Evolutionary conservation across 2,329 filamentous ascomycete species (phyloP).

Genomic region (Neonectria hederae): DNA sequence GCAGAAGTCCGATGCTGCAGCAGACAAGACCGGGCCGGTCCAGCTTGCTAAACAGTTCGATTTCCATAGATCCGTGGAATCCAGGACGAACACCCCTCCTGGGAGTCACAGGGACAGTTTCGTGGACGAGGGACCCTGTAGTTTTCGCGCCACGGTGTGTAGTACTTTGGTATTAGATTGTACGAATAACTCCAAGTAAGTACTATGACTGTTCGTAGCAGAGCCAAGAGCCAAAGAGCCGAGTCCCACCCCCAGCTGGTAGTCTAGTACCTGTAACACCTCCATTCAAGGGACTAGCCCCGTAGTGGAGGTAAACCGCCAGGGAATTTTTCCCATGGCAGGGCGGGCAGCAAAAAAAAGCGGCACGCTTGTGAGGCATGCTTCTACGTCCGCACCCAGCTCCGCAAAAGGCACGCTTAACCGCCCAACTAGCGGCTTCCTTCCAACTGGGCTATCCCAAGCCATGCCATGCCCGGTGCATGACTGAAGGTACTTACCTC

Average conservation of each 20-base stretch:
- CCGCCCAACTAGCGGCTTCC: slow-evolving; percentile 21
- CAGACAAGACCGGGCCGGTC: slow-evolving; percentile 38
- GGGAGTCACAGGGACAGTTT: background rate
- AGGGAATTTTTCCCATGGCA: slow-evolving; percentile 6
- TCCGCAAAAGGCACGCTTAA: slow-evolving; percentile 37
- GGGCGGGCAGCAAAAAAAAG: slow-evolving; percentile 11
- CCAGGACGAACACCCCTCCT: slow-evolving; percentile 30
- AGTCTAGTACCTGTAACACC: background rate
- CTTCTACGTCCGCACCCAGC: slow-evolving; percentile 31
- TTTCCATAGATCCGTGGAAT: slow-evolving; percentile 36
- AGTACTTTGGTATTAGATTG: background rate
- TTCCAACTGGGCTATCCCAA: slow-evolving; percentile 17
- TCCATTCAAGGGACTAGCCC: background rate
- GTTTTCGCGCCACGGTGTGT: background rate
- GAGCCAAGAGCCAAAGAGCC: slow-evolving; percentile 19
- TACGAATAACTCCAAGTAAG: background rate
- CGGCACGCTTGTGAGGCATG: slow-evolving; percentile 25
- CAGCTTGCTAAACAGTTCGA: slow-evolving; percentile 15
- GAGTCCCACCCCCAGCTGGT: slow-evolving; percentile 30
- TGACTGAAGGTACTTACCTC: background rate
- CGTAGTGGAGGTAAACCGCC: slow-evolving; percentile 14
- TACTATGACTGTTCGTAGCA: background rate
- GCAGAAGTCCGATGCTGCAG: slow-evolving; percentile 25
- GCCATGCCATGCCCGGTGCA: background rate
- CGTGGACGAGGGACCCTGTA: background rate